Base-by-base conservation (phyloP, 176 grass and related monocot genomes). In the Urochloa ruziziensis region DNA sequence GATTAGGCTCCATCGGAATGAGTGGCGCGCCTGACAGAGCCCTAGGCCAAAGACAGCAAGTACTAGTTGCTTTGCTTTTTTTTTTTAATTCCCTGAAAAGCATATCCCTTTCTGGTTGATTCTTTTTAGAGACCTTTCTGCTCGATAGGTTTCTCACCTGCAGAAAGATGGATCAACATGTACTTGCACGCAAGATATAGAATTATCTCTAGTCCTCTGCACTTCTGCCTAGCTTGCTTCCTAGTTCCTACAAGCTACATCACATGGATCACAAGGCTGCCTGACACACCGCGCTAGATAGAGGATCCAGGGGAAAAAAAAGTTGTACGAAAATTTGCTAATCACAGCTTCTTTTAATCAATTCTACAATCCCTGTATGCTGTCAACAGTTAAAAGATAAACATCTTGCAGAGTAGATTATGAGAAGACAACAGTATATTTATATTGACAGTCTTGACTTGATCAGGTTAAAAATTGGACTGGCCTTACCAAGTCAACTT, bases 391-490 rank as follows among this genome's bases (percentile, higher is more conserved):
- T 51, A 66, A 29, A 48, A 35, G 56, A 0, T 0, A 30, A 77
- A 73, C 28, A 78, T 79, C 18, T 56, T 36, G 19, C 32, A 75
- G 73, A 64, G n/a, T 49, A 74, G 82, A 78, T 57, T 53, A 47
- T 82, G 78, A 77, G 63, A 27, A n/a, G 34, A 30, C 18, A 53
- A 13, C 1, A 54, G 27, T 74, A 56, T 35, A 27, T 64, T 70
- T 67, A 75, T 87, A 18, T 43, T 74, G 47, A 67, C 61, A 77
- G 33, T 10, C n/a, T 86, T 90, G 88, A 90, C 88, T 82, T 78
- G 67, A 78, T 86, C 83, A 4, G 14, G 19, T 79, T 82, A 65
- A 63, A 56, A 32, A 56, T 73, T 72, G 37, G 63, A 73, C 64
- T 71, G 25, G 35, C 47, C 72, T 82, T 36, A 35, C 58, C 58